Base-by-base conservation (phyloP, 2,329 filamentous ascomycete genomes). In the Cladophialophora exuberans region DNA sequence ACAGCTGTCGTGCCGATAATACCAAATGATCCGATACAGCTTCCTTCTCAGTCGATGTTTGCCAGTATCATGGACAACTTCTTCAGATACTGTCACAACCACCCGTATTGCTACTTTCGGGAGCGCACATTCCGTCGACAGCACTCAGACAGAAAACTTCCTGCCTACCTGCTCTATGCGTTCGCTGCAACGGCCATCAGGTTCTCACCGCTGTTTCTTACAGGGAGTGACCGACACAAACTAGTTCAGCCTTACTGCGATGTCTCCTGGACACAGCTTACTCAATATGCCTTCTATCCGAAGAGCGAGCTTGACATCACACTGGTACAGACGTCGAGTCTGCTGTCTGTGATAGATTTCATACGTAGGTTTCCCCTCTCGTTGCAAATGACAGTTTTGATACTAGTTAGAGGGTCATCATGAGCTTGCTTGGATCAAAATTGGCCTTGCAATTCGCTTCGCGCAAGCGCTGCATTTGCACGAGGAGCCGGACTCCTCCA, bases 401-500 rank as follows among this genome's bases (percentile, higher is more conserved):
- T 31, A 31, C 28, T 31, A 31, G 11, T 7, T 28, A n/a, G 20
- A 9, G 58, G 70, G 69, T 63, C 46, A 42, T 49, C 60, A 62
- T 18, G 59, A 64, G 44, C 53, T 64, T 6, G 71, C 67, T 1
- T 75, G 73, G 73, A 60, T 74, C 6, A 73, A 73, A 33, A 65
- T 69, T 11, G 65, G 65, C 3, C 42, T 67, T 4, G 62, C 66
- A 3, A 62, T 73, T 64, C 94, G 89, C 36, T 93, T 83, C 68
- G 92, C 88, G 4, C 67, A 69, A 41, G 65, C 64, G 30, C 70
- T 73, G n/a, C 66, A 65, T 7, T 67, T 68, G 11, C 67, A 67
- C 62, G 53, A 43, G 2, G 67, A 69, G 15, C 59, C 64, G 3
- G 50, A 46, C 4, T 18, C 30, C 7, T 56, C 56, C 30, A 44